Percentiles rank a stretch among this genome's conserved stretches.
Evolutionary conservation across 2,329 filamentous ascomycete genomes (phyloP).

Genomic region (Fusarium sp.): DNA sequence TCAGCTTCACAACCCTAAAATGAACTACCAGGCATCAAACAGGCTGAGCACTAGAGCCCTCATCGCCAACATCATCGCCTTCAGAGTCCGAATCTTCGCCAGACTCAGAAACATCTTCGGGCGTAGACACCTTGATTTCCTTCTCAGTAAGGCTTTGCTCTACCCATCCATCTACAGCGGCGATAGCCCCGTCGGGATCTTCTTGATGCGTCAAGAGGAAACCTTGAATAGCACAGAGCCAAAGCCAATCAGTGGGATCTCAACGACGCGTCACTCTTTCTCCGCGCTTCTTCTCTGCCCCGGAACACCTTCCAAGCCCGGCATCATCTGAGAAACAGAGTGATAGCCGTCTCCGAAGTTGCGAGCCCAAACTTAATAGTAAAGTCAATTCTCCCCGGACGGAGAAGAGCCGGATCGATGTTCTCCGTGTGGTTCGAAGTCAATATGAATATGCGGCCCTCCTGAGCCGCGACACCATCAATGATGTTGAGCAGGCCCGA

Average conservation of each 20-base stretch:
- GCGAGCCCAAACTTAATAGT: conserved; percentile 22
- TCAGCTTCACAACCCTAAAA: background rate
- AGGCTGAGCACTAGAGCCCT: background rate
- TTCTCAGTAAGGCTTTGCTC: background rate
- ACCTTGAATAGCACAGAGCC: conserved; percentile 34
- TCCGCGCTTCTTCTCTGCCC: background rate
- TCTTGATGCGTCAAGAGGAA: conserved; percentile 28
- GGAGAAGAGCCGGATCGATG: conserved; percentile 21
- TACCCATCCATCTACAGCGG: background rate
- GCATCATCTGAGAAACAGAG: conserved; percentile 20
- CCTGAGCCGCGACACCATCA: conserved; percentile 74
- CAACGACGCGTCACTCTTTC: background rate
- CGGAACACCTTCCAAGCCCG: background rate
- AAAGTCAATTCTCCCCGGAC: conserved; percentile 23
- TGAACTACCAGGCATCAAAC: background rate
- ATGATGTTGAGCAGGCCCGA: conserved; percentile 76
- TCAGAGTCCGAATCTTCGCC: background rate
- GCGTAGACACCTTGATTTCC: background rate
- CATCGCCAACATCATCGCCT: background rate
- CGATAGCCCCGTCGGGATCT: conserved; percentile 17
- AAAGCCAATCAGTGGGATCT: too few relatives aligned
- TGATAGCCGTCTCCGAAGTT: background rate
- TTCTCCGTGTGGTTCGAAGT: conserved; percentile 67
- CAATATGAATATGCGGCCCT: conserved; percentile 75
- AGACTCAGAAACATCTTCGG: background rate